Conservation (phyloP, 441 rosid genomes). For the Corymbia citriodora region DNA sequence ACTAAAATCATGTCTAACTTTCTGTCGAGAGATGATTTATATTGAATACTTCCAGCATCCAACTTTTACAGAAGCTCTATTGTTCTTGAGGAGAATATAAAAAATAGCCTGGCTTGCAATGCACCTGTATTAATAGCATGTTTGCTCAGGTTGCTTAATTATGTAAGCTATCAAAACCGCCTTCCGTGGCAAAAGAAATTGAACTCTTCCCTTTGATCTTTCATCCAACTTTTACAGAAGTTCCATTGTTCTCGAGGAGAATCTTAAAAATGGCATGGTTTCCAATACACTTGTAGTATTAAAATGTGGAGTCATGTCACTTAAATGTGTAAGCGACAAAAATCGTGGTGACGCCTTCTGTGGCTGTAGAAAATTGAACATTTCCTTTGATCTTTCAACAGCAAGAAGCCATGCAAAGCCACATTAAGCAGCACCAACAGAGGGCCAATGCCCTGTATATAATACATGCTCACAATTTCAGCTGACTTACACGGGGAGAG, state of each 20-base stretch:
- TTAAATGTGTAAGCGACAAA: not conserved
- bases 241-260: not conserved
- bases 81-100: not conserved
- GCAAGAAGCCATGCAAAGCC: not conserved
- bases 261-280: not conserved
- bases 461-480: slow-evolving; percentile 5
- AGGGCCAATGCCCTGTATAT: not conserved
- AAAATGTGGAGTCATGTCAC: not conserved
- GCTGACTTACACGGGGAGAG: not conserved
- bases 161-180: no score
- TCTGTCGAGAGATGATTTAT: not conserved
- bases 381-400: not conserved
- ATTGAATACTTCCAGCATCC: not conserved
- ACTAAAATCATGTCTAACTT: not conserved
- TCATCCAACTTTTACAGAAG: not conserved
- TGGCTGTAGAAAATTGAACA: not conserved
- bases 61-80: not conserved
- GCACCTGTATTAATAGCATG: not conserved
- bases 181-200: no score
- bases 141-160: no score
- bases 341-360: not conserved
- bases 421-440: slow-evolving; percentile 2
- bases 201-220: no score
- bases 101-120: not conserved
- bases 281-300: not conserved